Evolutionary conservation across 2,329 filamentous ascomycete species (phyloP).

Genomic region (Hansfordia pulvinata): DNA sequence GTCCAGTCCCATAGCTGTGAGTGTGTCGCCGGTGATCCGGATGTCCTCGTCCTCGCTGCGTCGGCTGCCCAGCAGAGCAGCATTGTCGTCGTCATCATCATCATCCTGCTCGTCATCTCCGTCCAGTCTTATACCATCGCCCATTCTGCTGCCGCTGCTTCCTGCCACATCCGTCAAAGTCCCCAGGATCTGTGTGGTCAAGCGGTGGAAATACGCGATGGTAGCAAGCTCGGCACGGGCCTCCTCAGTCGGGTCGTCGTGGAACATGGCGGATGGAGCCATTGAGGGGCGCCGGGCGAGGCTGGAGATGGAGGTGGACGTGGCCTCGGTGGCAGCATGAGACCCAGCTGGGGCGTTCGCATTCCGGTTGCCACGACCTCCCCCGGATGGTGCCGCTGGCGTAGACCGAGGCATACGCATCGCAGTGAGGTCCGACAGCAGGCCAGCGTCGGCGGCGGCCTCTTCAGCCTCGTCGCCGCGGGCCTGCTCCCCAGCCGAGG

Average conservation of each 20-base stretch:
- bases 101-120: slow-evolving; percentile 29
- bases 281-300: slow-evolving; percentile 23
- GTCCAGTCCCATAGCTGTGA: slow-evolving; percentile 64
- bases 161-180: slow-evolving; percentile 50
- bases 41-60: slow-evolving; percentile 27
- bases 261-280: too few relatives aligned
- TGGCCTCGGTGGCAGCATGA: slow-evolving; percentile 13
- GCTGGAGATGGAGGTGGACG: slow-evolving; percentile 30
- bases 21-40: slow-evolving; percentile 46
- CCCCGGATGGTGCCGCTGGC: too few relatives aligned
- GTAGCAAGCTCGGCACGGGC: slow-evolving; percentile 52
- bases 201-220: slow-evolving; percentile 69
- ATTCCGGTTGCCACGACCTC: too few relatives aligned
- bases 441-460: slow-evolving; percentile 34
- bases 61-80: slow-evolving; percentile 11
- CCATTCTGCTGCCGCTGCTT: slow-evolving; percentile 4
- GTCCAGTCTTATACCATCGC: slow-evolving; percentile 12
- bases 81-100: slow-evolving; percentile 16
- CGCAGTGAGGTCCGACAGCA: slow-evolving; percentile 37
- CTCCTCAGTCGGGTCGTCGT: too few relatives aligned
- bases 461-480: slow-evolving; percentile 48
- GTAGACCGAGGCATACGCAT: slow-evolving; percentile 18
- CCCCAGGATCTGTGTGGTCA: slow-evolving; percentile 53
- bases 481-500: slow-evolving; percentile 62
- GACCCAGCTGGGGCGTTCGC: too few relatives aligned